Percentiles rank a stretch among this genome's conserved stretches.
phyloP scores from a whole-genome alignment of 2,329 filamentous ascomycete species.

The Thermothelomyces thermophilus region DNA sequence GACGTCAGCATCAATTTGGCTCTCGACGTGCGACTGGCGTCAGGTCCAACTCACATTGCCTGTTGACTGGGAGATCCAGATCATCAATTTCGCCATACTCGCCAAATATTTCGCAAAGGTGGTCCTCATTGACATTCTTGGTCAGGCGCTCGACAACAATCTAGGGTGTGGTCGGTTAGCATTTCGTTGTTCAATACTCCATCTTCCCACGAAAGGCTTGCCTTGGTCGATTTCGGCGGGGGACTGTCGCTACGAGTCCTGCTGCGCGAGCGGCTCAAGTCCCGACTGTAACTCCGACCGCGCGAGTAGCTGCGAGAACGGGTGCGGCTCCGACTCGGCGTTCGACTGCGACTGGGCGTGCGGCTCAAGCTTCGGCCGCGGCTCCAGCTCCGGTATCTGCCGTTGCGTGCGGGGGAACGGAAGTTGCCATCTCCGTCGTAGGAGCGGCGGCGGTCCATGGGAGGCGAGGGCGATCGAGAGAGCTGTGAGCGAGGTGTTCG shows the following conservation, averaged over 20 bases:
- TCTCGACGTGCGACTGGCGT: background rate
- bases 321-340: constrained; percentile 26
- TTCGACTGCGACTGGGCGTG: constrained; percentile 28
- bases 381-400: constrained; percentile 29
- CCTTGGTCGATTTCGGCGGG: constrained; percentile 46
- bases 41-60: constrained; percentile 56
- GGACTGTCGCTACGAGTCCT: constrained; percentile 35
- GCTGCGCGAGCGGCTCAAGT: constrained; percentile 27
- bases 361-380: constrained; percentile 27
- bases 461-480: constrained; percentile 30
- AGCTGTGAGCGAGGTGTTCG: constrained; percentile 18
- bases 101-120: constrained; percentile 88
- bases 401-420: constrained; percentile 32
- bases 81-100: constrained; percentile 80
- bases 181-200: no score
- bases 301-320: constrained; percentile 30
- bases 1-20: constrained; percentile 13
- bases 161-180: no score
- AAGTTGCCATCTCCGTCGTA: constrained; percentile 24
- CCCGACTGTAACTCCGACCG: constrained; percentile 30
- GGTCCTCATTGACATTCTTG: constrained; percentile 85
- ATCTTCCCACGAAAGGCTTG: constrained; percentile 22
- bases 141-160: constrained; percentile 95
- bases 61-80: constrained; percentile 84
- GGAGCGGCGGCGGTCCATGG: constrained; percentile 17